These are phyloP conservation scores for Forsythia suspensa DNA, from an alignment of 257 asterid genomes.

Conservation along the genomic window DNA sequence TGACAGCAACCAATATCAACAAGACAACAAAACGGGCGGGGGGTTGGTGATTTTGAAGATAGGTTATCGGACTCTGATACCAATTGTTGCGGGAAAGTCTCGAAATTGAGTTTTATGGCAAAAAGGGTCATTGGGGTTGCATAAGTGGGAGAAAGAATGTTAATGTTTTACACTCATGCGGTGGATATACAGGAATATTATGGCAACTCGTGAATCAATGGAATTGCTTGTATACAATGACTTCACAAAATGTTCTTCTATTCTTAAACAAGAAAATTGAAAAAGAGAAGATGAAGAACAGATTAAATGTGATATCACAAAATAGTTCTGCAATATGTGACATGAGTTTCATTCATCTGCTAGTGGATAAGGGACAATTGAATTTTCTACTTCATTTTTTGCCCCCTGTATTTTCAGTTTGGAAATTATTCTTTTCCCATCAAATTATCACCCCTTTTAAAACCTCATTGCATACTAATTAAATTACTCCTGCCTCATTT, in stretches of 20 bases:
- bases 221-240: not conserved
- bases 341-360: not conserved
- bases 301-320: not conserved
- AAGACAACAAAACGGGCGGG: too few relatives aligned
- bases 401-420: not conserved
- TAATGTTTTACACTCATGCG: not conserved
- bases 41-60: too few relatives aligned
- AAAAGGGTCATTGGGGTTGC: too few relatives aligned
- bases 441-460: not conserved
- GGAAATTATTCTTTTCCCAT: not conserved
- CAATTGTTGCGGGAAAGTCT: too few relatives aligned
- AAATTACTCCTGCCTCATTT: too few relatives aligned
- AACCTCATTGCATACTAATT: too few relatives aligned
- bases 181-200: constrained; percentile 10
- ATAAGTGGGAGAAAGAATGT: too few relatives aligned
- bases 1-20: not conserved
- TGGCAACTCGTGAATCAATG: too few relatives aligned
- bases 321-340: too few relatives aligned
- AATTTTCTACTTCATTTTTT: not conserved
- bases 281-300: not conserved
- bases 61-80: too few relatives aligned
- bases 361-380: constrained; percentile 15
- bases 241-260: not conserved
- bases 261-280: not conserved
- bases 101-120: too few relatives aligned